These are phyloP conservation scores for Cladosporium austrohemisphaericum DNA, from an alignment of 2,329 filamentous ascomycete species.

Conservation along the genomic window DNA sequence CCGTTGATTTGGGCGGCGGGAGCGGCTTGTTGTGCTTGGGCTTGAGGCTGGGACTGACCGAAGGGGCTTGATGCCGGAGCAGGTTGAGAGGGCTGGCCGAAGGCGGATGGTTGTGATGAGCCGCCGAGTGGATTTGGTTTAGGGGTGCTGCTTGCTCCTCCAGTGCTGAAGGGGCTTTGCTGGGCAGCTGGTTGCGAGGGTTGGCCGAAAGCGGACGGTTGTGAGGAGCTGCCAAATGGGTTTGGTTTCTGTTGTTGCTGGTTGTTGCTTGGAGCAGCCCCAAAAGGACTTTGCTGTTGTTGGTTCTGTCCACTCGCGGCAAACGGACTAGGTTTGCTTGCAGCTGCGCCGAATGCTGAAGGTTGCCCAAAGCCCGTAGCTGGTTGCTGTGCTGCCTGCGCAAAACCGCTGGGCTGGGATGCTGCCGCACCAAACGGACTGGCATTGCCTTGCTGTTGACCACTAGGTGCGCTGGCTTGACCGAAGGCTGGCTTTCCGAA, in stretches of 20 bases:
- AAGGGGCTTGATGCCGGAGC: slow-evolving; percentile 21
- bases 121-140: slow-evolving; percentile 17
- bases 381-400: slow-evolving; percentile 9
- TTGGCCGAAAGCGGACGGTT: slow-evolving; percentile 41
- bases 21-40: neutral
- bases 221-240: slow-evolving; percentile 13
- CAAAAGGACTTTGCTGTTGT: slow-evolving; percentile 1
- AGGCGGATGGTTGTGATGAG: slow-evolving; percentile 16
- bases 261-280: neutral
- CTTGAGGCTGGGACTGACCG: slow-evolving; percentile 20
- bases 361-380: slow-evolving; percentile 16
- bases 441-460: slow-evolving; percentile 21
- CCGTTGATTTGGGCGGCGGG: neutral
- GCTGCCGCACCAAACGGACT: slow-evolving; percentile 13
- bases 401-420: slow-evolving; percentile 12
- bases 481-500: slow-evolving; percentile 39
- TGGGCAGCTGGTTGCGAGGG: slow-evolving; percentile 25
- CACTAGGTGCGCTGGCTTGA: slow-evolving; percentile 31
- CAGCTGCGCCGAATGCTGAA: slow-evolving; percentile 25
- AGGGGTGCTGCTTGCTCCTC: neutral
- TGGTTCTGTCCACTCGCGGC: slow-evolving; percentile 1
- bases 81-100: slow-evolving; percentile 16
- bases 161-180: neutral
- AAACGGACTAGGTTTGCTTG: slow-evolving; percentile 13
- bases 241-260: slow-evolving; percentile 1